Evolutionary conservation across 495 filamentous ascomycete genomes (phyloP).

Genomic region (Bathelium albidoporum): DNA sequence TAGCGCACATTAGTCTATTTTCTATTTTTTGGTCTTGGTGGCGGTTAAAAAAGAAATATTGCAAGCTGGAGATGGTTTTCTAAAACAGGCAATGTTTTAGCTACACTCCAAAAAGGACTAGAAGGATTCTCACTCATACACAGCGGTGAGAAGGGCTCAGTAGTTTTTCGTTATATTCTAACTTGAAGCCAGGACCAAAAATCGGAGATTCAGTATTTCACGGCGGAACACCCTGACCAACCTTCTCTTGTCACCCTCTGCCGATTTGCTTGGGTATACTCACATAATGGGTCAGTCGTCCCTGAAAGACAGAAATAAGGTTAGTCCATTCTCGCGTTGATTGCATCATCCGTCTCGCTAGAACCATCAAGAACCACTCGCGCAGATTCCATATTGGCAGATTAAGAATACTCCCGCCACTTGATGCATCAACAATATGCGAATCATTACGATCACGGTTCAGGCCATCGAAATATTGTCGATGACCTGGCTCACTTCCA

Average conservation of each 20-base stretch:
- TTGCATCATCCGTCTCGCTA: constrained; percentile 19
- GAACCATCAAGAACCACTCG: constrained; percentile 21
- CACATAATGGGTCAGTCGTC: constrained; percentile 6
- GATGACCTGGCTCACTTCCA: constrained; percentile 13
- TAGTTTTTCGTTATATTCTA: too few relatives aligned
- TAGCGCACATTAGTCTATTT: not conserved
- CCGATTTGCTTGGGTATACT: too few relatives aligned
- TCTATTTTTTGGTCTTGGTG: not conserved
- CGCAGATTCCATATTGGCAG: constrained; percentile 24
- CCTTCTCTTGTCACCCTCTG: too few relatives aligned
- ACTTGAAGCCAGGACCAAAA: too few relatives aligned
- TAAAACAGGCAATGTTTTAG: not conserved
- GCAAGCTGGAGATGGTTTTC: too few relatives aligned
- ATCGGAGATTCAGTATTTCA: too few relatives aligned
- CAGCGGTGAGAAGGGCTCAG: too few relatives aligned
- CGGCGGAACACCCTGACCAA: too few relatives aligned
- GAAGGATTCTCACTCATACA: too few relatives aligned
- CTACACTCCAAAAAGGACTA: too few relatives aligned
- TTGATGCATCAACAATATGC: constrained; percentile 15
- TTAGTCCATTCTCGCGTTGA: constrained; percentile 11
- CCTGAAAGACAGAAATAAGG: constrained; percentile 6
- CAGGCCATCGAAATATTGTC: constrained; percentile 6
- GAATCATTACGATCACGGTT: too few relatives aligned
- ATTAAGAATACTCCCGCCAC: constrained; percentile 9
- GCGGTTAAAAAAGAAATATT: too few relatives aligned